Evolutionary conservation across 1,139 yeast genomes (phyloP), one percentile per base, ranked within the genome.

Genomic region (Diutina neorugosa): DNA sequence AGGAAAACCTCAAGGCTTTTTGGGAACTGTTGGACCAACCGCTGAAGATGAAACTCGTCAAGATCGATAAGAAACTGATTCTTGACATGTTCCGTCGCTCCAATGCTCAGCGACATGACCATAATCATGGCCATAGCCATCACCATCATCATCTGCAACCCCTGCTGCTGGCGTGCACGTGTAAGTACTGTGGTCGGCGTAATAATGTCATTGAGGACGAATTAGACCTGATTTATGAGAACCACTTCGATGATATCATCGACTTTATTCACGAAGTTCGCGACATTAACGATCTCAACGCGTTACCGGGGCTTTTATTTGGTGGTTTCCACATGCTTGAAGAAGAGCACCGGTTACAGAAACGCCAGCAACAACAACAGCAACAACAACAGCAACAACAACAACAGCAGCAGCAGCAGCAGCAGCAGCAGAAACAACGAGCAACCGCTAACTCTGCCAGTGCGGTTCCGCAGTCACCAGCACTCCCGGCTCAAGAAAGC

Each of bases 181-280:
- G 98, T 65, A 71, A 82, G 5, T 82, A 82, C 34, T 91, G 98
- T 68, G 96, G 94, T 1, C 77, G 89, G 53, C 82, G 86, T 59
- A 81, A 84, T 59, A 70, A 75, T 56, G 81, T 90, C 34, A 80
- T 89, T 59, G 94, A 87, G 62, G 84, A 82, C 58, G 96, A 88
- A 62, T 76, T 91, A 62, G 91, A 71, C 57, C 68, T 61, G 55
- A 66, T 70, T 19, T 73, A 71, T 55, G 77, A 86, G 60, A 80
- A 81, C 54, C 79, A 90, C 51, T 89, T 87, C 60, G 74, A 71
- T 54, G 76, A 71, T 54, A 70, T 74, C 20, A 64, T 69, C 53
- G 71, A 69, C 53, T 51, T 44, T 18, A 42, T 73, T 43, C 71
- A 69, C 54, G 71, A 70, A 53, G 65, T 72, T 4, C 65, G 71